Conservation (phyloP, 768 basidiomycete genomes). For the Pleurotus sapidus region DNA sequence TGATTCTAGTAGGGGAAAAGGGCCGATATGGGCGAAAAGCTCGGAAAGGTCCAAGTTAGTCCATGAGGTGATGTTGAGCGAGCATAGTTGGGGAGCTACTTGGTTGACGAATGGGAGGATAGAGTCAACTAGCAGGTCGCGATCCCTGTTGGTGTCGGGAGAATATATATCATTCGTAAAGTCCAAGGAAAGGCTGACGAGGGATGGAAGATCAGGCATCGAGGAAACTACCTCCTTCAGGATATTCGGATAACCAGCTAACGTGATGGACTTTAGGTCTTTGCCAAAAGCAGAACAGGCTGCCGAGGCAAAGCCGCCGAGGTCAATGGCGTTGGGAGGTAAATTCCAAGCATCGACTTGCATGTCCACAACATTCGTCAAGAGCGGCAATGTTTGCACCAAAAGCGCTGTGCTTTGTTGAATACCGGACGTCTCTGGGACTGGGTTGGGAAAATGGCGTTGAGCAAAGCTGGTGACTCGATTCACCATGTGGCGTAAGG, state of each 20-base stretch:
- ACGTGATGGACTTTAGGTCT: conserved; percentile 28
- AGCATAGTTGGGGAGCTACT: conserved; percentile 29
- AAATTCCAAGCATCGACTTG: conserved; percentile 40
- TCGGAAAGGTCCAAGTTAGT: conserved; percentile 36
- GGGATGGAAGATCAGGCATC: conserved; percentile 22
- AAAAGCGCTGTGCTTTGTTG: conserved; percentile 25
- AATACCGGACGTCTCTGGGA: conserved; percentile 11
- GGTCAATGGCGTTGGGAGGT: conserved; percentile 21
- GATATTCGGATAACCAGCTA: conserved; percentile 35
- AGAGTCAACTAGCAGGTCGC: conserved; percentile 22
- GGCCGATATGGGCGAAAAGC: conserved; percentile 30
- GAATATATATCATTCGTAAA: conserved; percentile 30
- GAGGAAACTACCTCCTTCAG: conserved; percentile 31
- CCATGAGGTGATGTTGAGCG: conserved; percentile 38
- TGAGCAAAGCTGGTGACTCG: background rate
- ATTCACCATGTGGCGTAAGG: background rate
- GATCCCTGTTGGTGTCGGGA: conserved; percentile 10
- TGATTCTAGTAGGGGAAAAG: conserved; percentile 28
- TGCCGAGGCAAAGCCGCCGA: conserved; percentile 27
- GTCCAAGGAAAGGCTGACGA: conserved; percentile 35
- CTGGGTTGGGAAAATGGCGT: conserved; percentile 4
- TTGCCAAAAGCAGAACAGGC: conserved; percentile 39
- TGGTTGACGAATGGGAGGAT: conserved; percentile 40
- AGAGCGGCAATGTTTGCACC: conserved; percentile 24
- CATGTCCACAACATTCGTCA: conserved; percentile 30